Conservation (phyloP, 768 basidiomycete genomes). For the Mycena venus region DNA sequence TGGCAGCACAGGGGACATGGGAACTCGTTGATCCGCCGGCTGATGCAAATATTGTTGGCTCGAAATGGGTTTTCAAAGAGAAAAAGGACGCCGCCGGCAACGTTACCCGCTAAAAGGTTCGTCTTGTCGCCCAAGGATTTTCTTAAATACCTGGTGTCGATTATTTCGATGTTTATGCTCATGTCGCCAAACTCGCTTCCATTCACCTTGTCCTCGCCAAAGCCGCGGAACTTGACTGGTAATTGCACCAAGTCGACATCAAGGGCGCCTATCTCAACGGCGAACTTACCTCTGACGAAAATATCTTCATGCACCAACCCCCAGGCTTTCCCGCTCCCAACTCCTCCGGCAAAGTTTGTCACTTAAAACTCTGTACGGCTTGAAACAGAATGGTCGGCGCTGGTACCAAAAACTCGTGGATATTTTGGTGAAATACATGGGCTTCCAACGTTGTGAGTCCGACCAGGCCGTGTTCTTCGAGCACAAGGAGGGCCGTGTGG, state of each 20-base stretch:
- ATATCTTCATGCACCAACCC: background rate
- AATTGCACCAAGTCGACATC: conserved; percentile 1
- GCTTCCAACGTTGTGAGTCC: background rate
- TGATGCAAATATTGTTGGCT: background rate
- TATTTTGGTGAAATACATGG: background rate
- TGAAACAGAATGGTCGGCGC: background rate
- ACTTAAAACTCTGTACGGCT: background rate
- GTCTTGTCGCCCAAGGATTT: conserved; percentile 7
- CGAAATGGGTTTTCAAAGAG: background rate
- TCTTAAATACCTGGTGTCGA: conserved; percentile 9
- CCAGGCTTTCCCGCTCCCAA: background rate
- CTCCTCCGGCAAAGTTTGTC: background rate
- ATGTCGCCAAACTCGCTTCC: background rate
- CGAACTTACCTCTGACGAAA: background rate
- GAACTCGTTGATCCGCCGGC: background rate
- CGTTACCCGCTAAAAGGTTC: background rate
- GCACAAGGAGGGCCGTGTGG: background rate
- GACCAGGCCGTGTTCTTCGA: background rate
- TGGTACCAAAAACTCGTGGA: background rate
- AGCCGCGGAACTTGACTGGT: background rate
- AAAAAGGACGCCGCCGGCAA: background rate
- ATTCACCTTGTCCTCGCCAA: background rate
- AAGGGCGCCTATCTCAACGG: conserved; percentile 1
- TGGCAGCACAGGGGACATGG: background rate
- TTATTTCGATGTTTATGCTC: background rate